Evolutionary conservation across 768 basidiomycete genomes (phyloP).

Genomic region (Royoungia palumana): DNA sequence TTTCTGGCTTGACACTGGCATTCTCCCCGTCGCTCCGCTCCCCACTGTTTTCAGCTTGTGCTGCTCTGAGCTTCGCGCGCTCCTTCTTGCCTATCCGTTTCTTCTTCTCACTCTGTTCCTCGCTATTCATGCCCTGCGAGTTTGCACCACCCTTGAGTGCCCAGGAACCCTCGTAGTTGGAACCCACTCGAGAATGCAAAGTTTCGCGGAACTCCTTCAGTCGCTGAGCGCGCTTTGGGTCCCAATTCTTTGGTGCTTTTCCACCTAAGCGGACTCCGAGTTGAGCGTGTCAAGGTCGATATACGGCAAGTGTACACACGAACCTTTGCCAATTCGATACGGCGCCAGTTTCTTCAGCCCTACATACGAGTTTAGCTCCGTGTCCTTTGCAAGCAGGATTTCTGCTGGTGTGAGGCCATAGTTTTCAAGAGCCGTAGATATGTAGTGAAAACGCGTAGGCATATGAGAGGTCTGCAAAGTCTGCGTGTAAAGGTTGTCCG

Average conservation of each 20-base stretch:
- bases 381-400: constrained; percentile 87
- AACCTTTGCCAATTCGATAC: constrained; percentile 59
- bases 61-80: constrained; percentile 49
- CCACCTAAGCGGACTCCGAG: constrained; percentile 9
- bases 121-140: constrained; percentile 5
- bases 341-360: constrained; percentile 89
- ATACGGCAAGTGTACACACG: constrained; percentile 6
- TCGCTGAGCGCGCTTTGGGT: constrained; percentile 57
- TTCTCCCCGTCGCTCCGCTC: constrained; percentile 1
- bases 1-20: not conserved
- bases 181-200: constrained; percentile 43
- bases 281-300: not conserved
- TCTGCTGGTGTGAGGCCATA: constrained; percentile 80
- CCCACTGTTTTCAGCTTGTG: constrained; percentile 13
- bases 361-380: constrained; percentile 90
- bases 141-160: constrained; percentile 4
- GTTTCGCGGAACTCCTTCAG: constrained; percentile 70
- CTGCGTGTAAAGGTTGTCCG: not conserved
- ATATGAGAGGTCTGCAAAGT: constrained; percentile 72
- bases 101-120: constrained; percentile 37
- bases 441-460: constrained; percentile 92
- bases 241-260: constrained; percentile 46
- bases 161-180: constrained; percentile 18
- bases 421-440: constrained; percentile 55
- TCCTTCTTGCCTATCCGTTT: constrained; percentile 73